phyloP scores from a whole-genome alignment of 2,329 filamentous ascomycete species.

The Trichoderma sp. region DNA sequence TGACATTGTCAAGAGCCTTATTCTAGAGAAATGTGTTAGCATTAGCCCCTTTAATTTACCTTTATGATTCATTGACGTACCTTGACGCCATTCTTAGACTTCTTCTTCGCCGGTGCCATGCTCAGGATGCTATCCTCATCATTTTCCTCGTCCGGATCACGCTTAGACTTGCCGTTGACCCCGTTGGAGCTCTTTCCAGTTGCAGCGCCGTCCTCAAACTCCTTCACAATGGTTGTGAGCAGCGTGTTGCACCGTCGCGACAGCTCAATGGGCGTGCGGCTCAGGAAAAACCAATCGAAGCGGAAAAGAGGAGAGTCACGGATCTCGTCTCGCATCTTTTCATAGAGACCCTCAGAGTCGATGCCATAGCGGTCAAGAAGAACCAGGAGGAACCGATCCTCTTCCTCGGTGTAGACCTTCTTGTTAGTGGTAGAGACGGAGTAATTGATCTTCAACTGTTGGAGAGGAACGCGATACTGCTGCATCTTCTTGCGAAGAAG shows the following conservation, averaged over 20 bases:
- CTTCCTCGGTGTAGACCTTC: constrained; percentile 98
- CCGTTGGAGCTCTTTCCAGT: constrained; percentile 55
- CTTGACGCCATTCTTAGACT: constrained; percentile 84
- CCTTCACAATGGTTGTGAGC: constrained; percentile 88
- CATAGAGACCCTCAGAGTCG: constrained; percentile 85
- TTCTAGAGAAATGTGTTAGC: constrained; percentile 57
- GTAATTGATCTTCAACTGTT: constrained; percentile 98
- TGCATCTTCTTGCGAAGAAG: constrained; percentile 93
- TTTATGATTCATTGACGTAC: constrained; percentile 43
- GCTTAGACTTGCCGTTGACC: constrained; percentile 67
- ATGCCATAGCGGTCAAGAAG: constrained; percentile 90
- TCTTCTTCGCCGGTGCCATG: constrained; percentile 88
- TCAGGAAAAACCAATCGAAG: constrained; percentile 99
- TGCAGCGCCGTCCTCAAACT: constrained; percentile 72
- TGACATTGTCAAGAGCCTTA: constrained; percentile 87
- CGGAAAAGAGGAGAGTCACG: constrained; percentile 91
- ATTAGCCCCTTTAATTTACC: not conserved
- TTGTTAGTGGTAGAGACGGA: constrained; percentile 99
- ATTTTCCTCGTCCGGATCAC: constrained; percentile 75
- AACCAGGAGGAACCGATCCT: constrained; percentile 91
- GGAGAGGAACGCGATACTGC: constrained; percentile 93
- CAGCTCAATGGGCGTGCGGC: constrained; percentile 87
- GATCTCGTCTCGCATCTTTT: constrained; percentile 95
- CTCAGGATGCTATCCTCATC: constrained; percentile 79
- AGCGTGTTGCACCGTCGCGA: constrained; percentile 90